Conservation (phyloP, 2,329 filamentous ascomycete species). For the Ceratocystis smalleyi region DNA sequence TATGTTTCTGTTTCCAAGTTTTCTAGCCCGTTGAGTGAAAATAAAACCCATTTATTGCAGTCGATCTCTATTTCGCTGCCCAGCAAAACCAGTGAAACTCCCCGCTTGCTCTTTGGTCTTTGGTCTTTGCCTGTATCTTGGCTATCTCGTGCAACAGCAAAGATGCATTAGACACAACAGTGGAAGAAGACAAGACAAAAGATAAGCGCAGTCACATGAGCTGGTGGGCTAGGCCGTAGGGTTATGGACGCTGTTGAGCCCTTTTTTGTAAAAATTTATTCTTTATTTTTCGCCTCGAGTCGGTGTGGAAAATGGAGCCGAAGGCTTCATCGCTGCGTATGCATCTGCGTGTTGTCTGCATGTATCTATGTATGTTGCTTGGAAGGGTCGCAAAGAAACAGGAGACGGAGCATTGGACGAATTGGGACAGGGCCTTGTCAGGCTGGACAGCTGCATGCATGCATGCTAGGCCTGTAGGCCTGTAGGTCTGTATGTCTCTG, state of each 20-base stretch:
- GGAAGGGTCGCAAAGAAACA: background rate
- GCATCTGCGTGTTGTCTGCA: background rate
- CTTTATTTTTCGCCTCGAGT: background rate
- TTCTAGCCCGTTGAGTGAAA: background rate
- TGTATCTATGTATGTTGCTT: background rate
- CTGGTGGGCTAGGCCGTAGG: too few species aligned
- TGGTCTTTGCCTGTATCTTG: too few species aligned
- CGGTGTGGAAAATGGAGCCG: background rate
- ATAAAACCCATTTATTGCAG: too few species aligned
- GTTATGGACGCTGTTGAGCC: too few species aligned
- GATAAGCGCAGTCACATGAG: too few species aligned
- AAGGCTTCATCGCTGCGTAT: background rate
- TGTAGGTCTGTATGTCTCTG: background rate
- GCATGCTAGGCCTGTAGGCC: background rate
- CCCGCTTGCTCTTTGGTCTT: too few species aligned
- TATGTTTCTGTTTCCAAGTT: background rate
- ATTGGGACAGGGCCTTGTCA: background rate
- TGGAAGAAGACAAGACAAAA: too few species aligned
- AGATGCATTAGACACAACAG: too few species aligned
- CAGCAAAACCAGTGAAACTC: too few species aligned
- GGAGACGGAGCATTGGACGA: slow-evolving; percentile 1
- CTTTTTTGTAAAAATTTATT: too few species aligned
- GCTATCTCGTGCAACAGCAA: too few species aligned
- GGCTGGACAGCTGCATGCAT: background rate
- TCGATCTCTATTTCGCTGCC: too few species aligned